Evolutionary conservation across 345 rosid genomes (phyloP).

Genomic region (Syzygium oleosum): DNA sequence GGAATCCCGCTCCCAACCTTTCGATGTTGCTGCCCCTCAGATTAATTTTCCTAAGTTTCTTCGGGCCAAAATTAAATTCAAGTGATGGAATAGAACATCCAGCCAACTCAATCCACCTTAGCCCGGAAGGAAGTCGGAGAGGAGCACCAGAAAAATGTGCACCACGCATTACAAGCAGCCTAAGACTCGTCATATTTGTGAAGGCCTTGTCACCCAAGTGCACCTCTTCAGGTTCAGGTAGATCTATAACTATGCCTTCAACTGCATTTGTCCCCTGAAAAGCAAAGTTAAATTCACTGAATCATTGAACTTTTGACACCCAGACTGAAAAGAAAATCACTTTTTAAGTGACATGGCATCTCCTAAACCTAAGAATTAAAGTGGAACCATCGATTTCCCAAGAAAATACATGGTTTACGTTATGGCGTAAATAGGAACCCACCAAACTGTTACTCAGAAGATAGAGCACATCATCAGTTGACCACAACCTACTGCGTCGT

Average conservation of each 20-base stretch:
- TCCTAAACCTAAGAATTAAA: rapidly evolving
- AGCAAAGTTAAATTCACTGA: neutral
- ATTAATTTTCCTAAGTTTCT: neutral
- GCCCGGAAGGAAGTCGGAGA: neutral
- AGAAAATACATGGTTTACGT: neutral
- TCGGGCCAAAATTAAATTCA: neutral
- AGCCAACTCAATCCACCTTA: neutral
- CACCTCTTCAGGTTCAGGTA: neutral
- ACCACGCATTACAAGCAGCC: neutral
- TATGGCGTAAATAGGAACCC: neutral
- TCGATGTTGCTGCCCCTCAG: neutral
- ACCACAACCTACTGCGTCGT: neutral
- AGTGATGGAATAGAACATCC: neutral
- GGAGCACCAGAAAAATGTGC: rapidly evolving
- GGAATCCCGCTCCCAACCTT: neutral
- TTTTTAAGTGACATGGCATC: neutral
- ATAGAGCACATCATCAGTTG: rapidly evolving
- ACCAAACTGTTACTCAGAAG: neutral
- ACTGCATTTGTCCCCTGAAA: neutral
- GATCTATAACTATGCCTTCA: neutral
- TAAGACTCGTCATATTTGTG: neutral
- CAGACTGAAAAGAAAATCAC: rapidly evolving
- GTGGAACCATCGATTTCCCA: neutral
- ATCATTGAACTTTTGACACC: neutral
- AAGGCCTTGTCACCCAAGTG: neutral